Evolutionary conservation across 768 basidiomycete species (phyloP).

Genomic region (Tulasnella sp.): DNA sequence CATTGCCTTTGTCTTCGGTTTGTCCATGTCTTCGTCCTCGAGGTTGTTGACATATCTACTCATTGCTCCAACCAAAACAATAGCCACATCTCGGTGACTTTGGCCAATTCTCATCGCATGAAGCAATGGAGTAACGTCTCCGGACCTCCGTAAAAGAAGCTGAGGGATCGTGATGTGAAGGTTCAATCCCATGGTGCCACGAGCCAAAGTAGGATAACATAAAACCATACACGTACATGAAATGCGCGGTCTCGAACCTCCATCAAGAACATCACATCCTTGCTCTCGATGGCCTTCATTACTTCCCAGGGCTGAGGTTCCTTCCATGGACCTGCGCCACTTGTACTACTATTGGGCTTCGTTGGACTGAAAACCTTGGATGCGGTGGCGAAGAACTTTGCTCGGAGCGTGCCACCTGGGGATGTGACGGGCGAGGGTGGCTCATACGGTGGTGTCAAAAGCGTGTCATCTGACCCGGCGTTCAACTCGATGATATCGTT

Average conservation of each 20-base stretch:
- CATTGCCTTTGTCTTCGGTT: slow-evolving; percentile 61
- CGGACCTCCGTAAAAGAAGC: slow-evolving; percentile 80
- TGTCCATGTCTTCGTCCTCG: slow-evolving; percentile 71
- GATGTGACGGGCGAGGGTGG: slow-evolving; percentile 16
- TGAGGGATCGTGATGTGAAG: slow-evolving; percentile 35
- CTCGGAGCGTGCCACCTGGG: slow-evolving; percentile 7
- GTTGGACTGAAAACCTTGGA: slow-evolving; percentile 7
- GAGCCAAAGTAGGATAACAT: neutral
- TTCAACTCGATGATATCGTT: slow-evolving; percentile 14
- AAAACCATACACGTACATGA: slow-evolving; percentile 51
- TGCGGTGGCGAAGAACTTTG: neutral
- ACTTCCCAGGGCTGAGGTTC: slow-evolving; percentile 60
- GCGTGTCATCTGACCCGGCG: slow-evolving; percentile 32
- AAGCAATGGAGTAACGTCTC: slow-evolving; percentile 81
- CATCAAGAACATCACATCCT: slow-evolving; percentile 68
- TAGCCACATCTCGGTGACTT: slow-evolving; percentile 62
- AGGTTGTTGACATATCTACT: slow-evolving; percentile 89
- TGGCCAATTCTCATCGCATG: slow-evolving; percentile 64
- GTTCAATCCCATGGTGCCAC: neutral
- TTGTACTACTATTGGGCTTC: neutral
- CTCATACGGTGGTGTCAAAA: slow-evolving; percentile 25
- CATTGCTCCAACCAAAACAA: slow-evolving; percentile 83
- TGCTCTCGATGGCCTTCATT: slow-evolving; percentile 77
- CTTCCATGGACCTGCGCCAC: slow-evolving; percentile 29
- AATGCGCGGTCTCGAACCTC: slow-evolving; percentile 74